A percentile compares a stretch with the other conserved stretches of the same genome.
These are phyloP conservation scores for Komagataella pastoris DNA, from an alignment of 805 yeast species.

Conservation along the genomic window DNA sequence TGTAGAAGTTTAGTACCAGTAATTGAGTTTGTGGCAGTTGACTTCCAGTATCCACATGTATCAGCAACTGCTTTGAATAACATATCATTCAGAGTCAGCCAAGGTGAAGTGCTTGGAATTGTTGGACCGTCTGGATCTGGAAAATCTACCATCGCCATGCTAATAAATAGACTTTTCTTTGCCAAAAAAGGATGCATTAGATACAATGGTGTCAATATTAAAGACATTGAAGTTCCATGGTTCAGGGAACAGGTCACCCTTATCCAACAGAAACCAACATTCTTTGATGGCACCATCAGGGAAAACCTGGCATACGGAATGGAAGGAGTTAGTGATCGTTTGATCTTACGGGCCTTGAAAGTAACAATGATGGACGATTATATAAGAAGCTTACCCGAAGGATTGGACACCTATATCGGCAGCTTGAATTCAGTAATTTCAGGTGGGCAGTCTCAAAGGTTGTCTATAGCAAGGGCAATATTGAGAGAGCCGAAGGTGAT, in stretches of 20 bases:
- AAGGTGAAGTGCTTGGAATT: slow-evolving; percentile 46
- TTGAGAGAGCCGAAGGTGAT: slow-evolving; percentile 48
- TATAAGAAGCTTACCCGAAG: slow-evolving; percentile 38
- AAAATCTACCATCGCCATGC: slow-evolving; percentile 59
- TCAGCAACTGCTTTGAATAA: slow-evolving; percentile 21
- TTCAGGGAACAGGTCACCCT: slow-evolving; percentile 45
- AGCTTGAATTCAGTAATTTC: slow-evolving; percentile 35
- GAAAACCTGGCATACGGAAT: slow-evolving; percentile 64
- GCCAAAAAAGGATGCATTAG: slow-evolving; percentile 24
- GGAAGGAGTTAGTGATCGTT: slow-evolving; percentile 4
- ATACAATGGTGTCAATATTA: slow-evolving; percentile 34
- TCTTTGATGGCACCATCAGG: slow-evolving; percentile 60
- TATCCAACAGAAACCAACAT: slow-evolving; percentile 63
- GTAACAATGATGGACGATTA: slow-evolving; percentile 40
- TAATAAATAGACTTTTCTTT: slow-evolving; percentile 42
- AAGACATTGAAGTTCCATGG: slow-evolving; percentile 26
- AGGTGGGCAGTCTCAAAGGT: slow-evolving; percentile 84
- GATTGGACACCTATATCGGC: slow-evolving; percentile 47
- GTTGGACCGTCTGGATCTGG: slow-evolving; percentile 90
- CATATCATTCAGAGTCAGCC: slow-evolving; percentile 26
- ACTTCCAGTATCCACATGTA: slow-evolving; percentile 32
- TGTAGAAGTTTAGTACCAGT: neutral
- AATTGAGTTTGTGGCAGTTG: slow-evolving; percentile 29
- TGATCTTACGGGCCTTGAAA: slow-evolving; percentile 23
- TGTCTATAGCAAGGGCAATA: slow-evolving; percentile 75